Evolutionary conservation across 225 moss, liverwort and hornwort species (phyloP), one percentile per base, ranked within the genome.

Genomic region (Marchantia polymorpha): DNA sequence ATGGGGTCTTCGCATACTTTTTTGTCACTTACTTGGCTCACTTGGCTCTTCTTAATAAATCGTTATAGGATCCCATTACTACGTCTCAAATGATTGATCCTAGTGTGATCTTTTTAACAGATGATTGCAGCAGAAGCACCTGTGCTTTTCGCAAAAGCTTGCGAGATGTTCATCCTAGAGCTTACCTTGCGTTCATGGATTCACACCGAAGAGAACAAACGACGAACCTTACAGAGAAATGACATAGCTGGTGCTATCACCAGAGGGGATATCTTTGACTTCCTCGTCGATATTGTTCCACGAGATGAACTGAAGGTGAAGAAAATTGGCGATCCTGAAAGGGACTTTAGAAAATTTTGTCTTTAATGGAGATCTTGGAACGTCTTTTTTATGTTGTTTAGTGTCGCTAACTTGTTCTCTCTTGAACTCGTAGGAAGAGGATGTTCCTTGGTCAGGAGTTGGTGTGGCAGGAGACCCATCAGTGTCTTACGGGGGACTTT

Each of bases 61-160:
- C n/a, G 22, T 60, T 15, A 3, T 22, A 39, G 39, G 39, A 39
- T 39, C 39, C 3, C 39, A 39, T 39, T 39, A 39, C 39, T 2
- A 39, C 3, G 39, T 5, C 39, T 5, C 10, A 60, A 46, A 15
- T 60, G 52, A 25, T 65, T 78, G 65, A 78, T 23, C 23, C 19
- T 6, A 29, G 23, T 52, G 14, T 78, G 13, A 65, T 8, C 26
- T 26, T 67, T 50, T 7, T 8, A 5, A 7, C 88, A 96, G 92
- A 96, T 96, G 96, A 96, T 96, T 51, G 92, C 94, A 65, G 94
- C 94, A 49, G 96, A 96, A 86, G 96, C 96, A 55, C 94, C 94
- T 39, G 94, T 96, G 0, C 85, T 96, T 6, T 96, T 94, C 83
- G 92, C 96, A 1, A 96, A 96, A 83, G 96, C 96, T 50, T 96